phyloP scores from a whole-genome alignment of 495 filamentous ascomycete genomes.

The Xylaria curta region DNA sequence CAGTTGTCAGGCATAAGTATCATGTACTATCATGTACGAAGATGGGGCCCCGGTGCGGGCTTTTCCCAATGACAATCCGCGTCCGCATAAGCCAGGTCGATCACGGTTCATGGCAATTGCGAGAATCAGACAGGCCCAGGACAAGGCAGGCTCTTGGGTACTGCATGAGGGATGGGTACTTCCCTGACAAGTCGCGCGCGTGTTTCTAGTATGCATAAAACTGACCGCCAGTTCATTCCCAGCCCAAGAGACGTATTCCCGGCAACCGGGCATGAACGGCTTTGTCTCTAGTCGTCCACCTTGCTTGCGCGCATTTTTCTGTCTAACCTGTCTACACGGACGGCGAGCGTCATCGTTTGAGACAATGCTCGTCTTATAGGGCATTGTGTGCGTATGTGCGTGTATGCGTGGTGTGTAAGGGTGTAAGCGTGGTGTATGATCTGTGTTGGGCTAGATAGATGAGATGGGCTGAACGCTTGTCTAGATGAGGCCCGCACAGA shows the following conservation, averaged over 20 bases:
- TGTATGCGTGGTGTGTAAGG: too few relatives aligned
- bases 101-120: slow-evolving; percentile 46
- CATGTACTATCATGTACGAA: slow-evolving; percentile 41
- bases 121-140: slow-evolving; percentile 32
- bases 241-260: slow-evolving; percentile 40
- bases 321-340: neutral
- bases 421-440: neutral
- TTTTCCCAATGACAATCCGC: slow-evolving; percentile 41
- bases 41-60: slow-evolving; percentile 38
- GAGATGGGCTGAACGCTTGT: slow-evolving; percentile 13
- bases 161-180: slow-evolving; percentile 23
- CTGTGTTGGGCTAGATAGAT: slow-evolving; percentile 9
- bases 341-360: slow-evolving; percentile 22
- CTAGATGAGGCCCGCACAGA: slow-evolving; percentile 40
- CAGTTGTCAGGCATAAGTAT: slow-evolving; percentile 37
- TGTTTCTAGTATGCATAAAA: slow-evolving; percentile 31
- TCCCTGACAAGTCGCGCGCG: slow-evolving; percentile 24
- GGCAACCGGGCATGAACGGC: slow-evolving; percentile 36
- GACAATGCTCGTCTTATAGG: slow-evolving; percentile 27
- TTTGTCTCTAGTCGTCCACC: slow-evolving; percentile 26
- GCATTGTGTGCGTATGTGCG: slow-evolving; percentile 12
- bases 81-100: slow-evolving; percentile 39
- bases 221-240: slow-evolving; percentile 45
- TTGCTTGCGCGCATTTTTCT: slow-evolving; percentile 23
- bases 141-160: slow-evolving; percentile 32